phyloP scores from a whole-genome alignment of 306 rosid genomes.

The Cucurbita ficifolia region DNA sequence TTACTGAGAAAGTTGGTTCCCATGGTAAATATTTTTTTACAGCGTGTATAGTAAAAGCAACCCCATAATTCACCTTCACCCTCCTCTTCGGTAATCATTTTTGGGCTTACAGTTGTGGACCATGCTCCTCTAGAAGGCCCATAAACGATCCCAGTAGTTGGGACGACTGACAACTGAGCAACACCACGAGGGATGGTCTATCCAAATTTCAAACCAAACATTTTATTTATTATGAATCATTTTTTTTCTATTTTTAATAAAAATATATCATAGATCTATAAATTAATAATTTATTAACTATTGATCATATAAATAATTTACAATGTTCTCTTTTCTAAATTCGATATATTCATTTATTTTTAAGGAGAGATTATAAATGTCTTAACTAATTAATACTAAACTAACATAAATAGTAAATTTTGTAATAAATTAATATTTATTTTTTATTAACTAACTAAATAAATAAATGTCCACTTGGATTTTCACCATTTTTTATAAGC shows the following conservation, averaged over 20 bases:
- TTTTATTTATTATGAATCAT: background rate
- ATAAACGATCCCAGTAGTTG: background rate
- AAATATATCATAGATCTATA: background rate
- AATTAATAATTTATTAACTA: background rate
- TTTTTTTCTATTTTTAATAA: background rate
- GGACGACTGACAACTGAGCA: background rate
- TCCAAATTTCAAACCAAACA: background rate
- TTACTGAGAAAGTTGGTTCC: no score
- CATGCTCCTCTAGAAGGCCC: background rate
- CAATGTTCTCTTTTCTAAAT: no score
- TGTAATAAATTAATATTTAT: no score
- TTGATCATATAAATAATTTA: no score
- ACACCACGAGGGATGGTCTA: background rate
- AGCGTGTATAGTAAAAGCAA: no score
- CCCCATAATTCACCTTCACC: background rate
- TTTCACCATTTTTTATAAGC: background rate
- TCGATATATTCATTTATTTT: no score
- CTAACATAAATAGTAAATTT: background rate
- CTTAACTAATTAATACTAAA: background rate
- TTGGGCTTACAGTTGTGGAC: background rate
- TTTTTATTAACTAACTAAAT: no score
- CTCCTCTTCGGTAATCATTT: background rate
- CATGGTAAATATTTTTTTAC: background rate
- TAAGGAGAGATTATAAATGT: no score
- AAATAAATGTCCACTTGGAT: background rate